A percentile compares a stretch with the other conserved stretches of the same genome.
These are phyloP conservation scores for Talinum fruticosum DNA, from an alignment of 148 eudicot genomes.

Conservation along the genomic window DNA sequence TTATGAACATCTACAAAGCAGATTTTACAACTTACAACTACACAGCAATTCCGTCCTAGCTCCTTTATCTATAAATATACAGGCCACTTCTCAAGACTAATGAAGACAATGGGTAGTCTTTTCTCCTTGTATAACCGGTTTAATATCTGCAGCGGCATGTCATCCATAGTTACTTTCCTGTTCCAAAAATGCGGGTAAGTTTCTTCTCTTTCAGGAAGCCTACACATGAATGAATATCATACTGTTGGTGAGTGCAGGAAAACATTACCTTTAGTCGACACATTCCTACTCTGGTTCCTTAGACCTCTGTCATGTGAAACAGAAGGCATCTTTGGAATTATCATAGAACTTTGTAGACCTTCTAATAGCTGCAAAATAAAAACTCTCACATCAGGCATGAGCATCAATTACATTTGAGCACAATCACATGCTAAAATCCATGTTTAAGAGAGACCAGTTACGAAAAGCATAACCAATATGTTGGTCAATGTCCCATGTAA, in stretches of 20 bases:
- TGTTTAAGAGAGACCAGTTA: not conserved
- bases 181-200: not conserved
- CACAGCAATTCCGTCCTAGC: constrained; percentile 20
- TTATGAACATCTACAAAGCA: constrained; percentile 25
- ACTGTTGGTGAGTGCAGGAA: not conserved
- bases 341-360: constrained; percentile 78
- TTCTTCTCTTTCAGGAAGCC: not conserved
- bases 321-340: constrained; percentile 66
- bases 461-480: not conserved
- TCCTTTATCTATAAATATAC: constrained; percentile 35
- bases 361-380: constrained; percentile 62
- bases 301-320: constrained; percentile 63
- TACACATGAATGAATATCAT: not conserved
- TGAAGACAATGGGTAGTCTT: not conserved
- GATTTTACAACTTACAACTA: constrained; percentile 30
- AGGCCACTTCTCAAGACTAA: constrained; percentile 10
- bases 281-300: constrained; percentile 42
- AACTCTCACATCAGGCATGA: not conserved
- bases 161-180: constrained; percentile 27
- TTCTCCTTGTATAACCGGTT: constrained; percentile 5
- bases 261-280: constrained; percentile 38
- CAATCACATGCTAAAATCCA: not conserved
- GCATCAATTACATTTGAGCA: not conserved
- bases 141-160: not conserved
- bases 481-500: no score